Percentiles rank a stretch among this genome's conserved stretches.
Conservation (phyloP, 2,329 filamentous ascomycete species). For the Onygenales sp. region DNA sequence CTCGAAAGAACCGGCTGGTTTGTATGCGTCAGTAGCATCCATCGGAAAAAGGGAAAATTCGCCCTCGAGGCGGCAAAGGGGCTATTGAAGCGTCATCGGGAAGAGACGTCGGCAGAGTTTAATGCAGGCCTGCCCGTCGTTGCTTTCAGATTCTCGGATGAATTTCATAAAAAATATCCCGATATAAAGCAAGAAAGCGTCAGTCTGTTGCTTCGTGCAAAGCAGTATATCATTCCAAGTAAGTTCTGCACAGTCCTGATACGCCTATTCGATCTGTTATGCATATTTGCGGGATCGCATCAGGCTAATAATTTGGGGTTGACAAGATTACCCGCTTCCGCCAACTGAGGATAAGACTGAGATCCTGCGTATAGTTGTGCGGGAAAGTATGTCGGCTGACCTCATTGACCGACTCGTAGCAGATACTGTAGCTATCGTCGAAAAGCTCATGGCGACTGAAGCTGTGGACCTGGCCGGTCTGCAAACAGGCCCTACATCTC, state of each 20-base stretch:
- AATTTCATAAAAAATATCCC: slow-evolving; percentile 51
- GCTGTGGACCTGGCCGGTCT: slow-evolving; percentile 43
- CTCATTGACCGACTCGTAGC: slow-evolving; percentile 53
- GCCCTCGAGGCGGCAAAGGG: slow-evolving; percentile 33
- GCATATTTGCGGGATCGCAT: neutral
- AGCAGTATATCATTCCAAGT: slow-evolving; percentile 63
- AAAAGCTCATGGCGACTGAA: slow-evolving; percentile 49
- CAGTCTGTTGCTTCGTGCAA: slow-evolving; percentile 52
- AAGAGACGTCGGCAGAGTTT: slow-evolving; percentile 50
- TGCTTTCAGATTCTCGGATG: slow-evolving; percentile 54
- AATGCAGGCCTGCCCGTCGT: slow-evolving; percentile 59
- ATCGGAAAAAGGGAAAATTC: slow-evolving; percentile 45
- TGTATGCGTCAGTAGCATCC: slow-evolving; percentile 55
- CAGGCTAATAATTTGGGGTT: neutral
- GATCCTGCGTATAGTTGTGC: slow-evolving; percentile 58
- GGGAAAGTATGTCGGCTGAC: slow-evolving; percentile 60
- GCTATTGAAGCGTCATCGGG: slow-evolving; percentile 30
- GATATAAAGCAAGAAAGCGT: slow-evolving; percentile 57
- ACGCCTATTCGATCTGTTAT: neutral
- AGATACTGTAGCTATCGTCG: slow-evolving; percentile 52
- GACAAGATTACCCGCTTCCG: slow-evolving; percentile 53
- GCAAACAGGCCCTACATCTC: slow-evolving; percentile 29
- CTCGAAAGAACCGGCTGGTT: slow-evolving; percentile 61
- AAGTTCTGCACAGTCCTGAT: slow-evolving; percentile 14
- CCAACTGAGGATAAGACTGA: slow-evolving; percentile 53